Conservation (phyloP, 352 stramenopile species). For the Pythium grandisporangium region DNA sequence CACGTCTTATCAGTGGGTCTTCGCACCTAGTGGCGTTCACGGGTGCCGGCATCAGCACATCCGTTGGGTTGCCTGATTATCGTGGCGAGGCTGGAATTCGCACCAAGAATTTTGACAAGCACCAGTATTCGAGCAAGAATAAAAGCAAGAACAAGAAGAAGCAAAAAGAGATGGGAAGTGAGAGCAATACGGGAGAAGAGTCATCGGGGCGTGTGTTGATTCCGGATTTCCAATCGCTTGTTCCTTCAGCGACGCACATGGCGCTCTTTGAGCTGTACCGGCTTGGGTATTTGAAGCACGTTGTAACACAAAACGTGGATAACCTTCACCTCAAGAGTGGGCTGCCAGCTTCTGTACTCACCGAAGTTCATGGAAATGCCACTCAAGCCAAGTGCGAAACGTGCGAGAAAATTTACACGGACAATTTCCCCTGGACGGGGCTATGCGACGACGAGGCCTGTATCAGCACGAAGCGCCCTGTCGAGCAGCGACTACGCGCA, state of each 20-base stretch:
- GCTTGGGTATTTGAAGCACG: conserved; percentile 59
- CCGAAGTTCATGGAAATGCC: conserved; percentile 77
- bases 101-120: conserved; percentile 43
- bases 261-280: conserved; percentile 67
- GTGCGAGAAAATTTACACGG: conserved; percentile 77
- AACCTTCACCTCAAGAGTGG: conserved; percentile 82
- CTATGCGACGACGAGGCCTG: conserved; percentile 56
- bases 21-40: conserved; percentile 77
- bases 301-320: conserved; percentile 82
- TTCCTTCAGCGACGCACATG: conserved; percentile 78
- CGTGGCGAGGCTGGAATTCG: conserved; percentile 73
- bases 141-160: conserved; percentile 3
- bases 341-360: conserved; percentile 34
- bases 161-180: background rate
- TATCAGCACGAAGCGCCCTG: conserved; percentile 49
- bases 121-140: no score
- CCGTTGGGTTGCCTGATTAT: conserved; percentile 73
- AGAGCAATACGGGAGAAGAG: background rate
- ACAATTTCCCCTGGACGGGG: conserved; percentile 55
- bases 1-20: conserved; percentile 42
- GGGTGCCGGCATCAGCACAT: conserved; percentile 71
- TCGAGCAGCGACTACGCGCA: conserved; percentile 50
- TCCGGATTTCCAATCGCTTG: conserved; percentile 54
- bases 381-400: conserved; percentile 79
- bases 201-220: no score